Conservation (phyloP, 208 protist genomes). For the Trypanosoma boissoni region DNA sequence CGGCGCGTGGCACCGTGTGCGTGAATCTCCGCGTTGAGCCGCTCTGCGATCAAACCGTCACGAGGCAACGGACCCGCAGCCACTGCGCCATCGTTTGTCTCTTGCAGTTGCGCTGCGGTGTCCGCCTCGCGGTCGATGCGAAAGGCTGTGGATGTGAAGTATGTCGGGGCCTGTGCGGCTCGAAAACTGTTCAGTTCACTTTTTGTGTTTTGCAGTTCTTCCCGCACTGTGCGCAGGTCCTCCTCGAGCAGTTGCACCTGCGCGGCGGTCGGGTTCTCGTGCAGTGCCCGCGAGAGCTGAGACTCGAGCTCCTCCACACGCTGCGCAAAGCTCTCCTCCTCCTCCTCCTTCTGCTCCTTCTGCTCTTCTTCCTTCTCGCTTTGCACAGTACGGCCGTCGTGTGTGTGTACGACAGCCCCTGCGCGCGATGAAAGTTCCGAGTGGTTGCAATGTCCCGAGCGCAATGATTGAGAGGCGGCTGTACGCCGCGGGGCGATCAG, state of each 20-base stretch:
- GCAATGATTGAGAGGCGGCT: background rate
- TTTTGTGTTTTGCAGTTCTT: constrained; percentile 13
- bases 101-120: constrained; percentile 12
- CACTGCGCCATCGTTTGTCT: too few relatives aligned
- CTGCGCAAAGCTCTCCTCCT: background rate
- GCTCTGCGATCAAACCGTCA: too few relatives aligned
- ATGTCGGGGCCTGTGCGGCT: background rate
- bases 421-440: too few relatives aligned
- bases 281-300: constrained; percentile 5
- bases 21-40: too few relatives aligned
- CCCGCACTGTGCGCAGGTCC: constrained; percentile 13
- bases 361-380: background rate
- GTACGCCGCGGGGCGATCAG: background rate
- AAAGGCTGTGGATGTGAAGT: constrained; percentile 17
- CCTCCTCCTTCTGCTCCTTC: background rate
- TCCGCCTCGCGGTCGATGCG: background rate
- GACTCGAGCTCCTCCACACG: constrained; percentile 5
- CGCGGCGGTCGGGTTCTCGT: constrained; percentile 19
- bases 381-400: background rate
- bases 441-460: background rate
- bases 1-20: too few relatives aligned
- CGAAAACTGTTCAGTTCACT: constrained; percentile 19
- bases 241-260: constrained; percentile 20
- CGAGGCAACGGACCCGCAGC: too few relatives aligned
- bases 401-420: too few relatives aligned